phyloP scores from a whole-genome alignment of 805 yeast species.

The Yamadazyma phyllophila region DNA sequence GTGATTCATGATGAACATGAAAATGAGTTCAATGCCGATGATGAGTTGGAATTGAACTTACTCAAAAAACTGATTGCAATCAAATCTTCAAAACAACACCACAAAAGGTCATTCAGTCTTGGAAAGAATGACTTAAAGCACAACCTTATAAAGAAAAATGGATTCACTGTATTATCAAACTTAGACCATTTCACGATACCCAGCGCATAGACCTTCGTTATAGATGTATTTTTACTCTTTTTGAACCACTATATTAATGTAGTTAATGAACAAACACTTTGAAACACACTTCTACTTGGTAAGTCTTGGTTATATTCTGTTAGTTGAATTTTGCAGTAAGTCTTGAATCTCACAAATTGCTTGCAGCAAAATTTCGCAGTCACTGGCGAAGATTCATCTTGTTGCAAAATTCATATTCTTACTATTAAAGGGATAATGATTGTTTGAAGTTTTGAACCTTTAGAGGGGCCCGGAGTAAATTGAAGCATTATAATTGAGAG shows the following conservation, averaged over 20 bases:
- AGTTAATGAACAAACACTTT: neutral
- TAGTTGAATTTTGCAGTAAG: too few species aligned
- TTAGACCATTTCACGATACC: slow-evolving; percentile 1
- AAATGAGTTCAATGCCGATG: slow-evolving; percentile 17
- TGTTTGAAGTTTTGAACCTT: too few species aligned
- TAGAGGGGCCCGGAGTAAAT: too few species aligned
- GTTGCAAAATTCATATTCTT: too few species aligned
- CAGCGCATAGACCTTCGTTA: neutral
- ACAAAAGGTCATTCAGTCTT: slow-evolving; percentile 36
- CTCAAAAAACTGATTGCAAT: slow-evolving; percentile 19
- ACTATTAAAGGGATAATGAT: too few species aligned
- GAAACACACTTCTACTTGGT: too few species aligned
- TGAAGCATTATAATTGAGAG: too few species aligned
- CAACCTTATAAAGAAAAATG: slow-evolving; percentile 31
- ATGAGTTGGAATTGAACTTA: slow-evolving; percentile 21
- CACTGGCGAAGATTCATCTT: too few species aligned
- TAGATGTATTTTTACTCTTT: neutral
- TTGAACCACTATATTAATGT: neutral
- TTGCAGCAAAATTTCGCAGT: too few species aligned
- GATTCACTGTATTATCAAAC: slow-evolving; percentile 13
- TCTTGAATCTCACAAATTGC: too few species aligned
- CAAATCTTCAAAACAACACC: slow-evolving; percentile 12
- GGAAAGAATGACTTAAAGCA: slow-evolving; percentile 38
- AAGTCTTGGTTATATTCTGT: too few species aligned
- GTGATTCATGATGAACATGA: slow-evolving; percentile 12